Evolutionary conservation across 441 rosid species (phyloP), one percentile per base, ranked within the genome.

Genomic region (Gossypium gossypioides): DNA sequence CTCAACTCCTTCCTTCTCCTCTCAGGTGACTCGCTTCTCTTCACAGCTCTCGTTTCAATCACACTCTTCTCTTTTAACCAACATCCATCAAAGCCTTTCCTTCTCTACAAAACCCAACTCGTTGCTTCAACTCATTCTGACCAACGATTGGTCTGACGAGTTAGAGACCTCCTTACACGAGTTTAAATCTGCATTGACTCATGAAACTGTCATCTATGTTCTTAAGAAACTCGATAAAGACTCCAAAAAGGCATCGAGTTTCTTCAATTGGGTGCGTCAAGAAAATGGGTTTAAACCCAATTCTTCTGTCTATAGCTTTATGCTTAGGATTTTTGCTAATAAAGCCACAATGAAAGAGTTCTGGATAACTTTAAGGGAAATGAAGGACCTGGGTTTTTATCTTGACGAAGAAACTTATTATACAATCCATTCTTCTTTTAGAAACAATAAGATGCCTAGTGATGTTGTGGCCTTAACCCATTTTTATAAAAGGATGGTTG

Each of bases 341-440:
- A 83, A 78, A 68, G 86, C 75, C 16, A 78, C 86, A 0, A 80
- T 88, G 92, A 84, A 86, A 75, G 82, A 79, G 62, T 89, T 93
- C 74, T 91, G 97, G 97, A 78, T 69, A 65, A 62, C 75, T 42
- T 65, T 93, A 22, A 78, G 69, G 68, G 86, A 84, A 77, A 91
- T 90, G 97, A 93, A 87, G 78, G 89, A 84, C 64, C 71, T 84
- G 68, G 92, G 88, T 68, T 85, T 84, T 86, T 90, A 75, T 68
- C 75, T 91, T 54, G 97, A 87, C 15, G 91, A 87, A 68, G 95
- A 89, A 19, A 87, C 97, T 4, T 85, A 84, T 75, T 19, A 24
- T 25, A 83, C 94, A 0, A 79, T 91, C 64, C 40, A 60, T 16
- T 77, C 74, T 34, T 34, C 67, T 54, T 84, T 91, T 27, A 88